These are phyloP conservation scores for Leccinum barrowsii DNA, from an alignment of 768 basidiomycete species.

Conservation along the genomic window DNA sequence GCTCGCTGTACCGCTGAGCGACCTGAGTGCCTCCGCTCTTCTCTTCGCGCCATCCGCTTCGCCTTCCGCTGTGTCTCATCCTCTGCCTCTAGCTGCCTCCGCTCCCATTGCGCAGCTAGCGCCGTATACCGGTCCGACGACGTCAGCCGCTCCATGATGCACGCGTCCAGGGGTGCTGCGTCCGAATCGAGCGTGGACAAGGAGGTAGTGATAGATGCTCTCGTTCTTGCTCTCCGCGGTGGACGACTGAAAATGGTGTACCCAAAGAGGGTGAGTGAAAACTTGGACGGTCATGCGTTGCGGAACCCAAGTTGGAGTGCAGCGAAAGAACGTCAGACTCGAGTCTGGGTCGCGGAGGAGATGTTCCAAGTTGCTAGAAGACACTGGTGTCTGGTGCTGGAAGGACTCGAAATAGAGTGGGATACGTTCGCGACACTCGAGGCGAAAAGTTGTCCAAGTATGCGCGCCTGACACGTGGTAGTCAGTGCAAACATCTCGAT, in stretches of 20 bases:
- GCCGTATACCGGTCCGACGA: conserved; percentile 35
- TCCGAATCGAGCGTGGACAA: conserved; percentile 48
- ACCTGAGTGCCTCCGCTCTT: conserved; percentile 37
- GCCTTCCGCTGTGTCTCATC: conserved; percentile 44
- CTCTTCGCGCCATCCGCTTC: conserved; percentile 43
- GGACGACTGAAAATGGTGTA: conserved; percentile 64
- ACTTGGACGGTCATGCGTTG: conserved; percentile 28
- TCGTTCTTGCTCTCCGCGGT: conserved; percentile 26
- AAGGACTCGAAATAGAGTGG: no score
- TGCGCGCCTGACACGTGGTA: no score
- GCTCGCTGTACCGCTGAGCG: conserved; percentile 29
- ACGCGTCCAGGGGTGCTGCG: conserved; percentile 19
- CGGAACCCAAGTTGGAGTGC: conserved; percentile 39
- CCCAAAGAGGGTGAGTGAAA: conserved; percentile 58
- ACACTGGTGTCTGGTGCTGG: no score
- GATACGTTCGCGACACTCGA: no score
- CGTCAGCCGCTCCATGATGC: conserved; percentile 42
- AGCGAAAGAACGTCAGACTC: conserved; percentile 53
- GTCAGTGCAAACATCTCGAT: no score
- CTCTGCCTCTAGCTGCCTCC: conserved; percentile 27
- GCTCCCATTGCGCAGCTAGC: conserved; percentile 27
- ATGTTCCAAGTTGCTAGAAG: no score
- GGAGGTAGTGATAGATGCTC: conserved; percentile 22
- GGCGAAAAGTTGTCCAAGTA: no score
- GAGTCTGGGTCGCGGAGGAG: conserved; percentile 36